phyloP scores from a whole-genome alignment of 306 rosid genomes.

The Oemleria cerasiformis region DNA sequence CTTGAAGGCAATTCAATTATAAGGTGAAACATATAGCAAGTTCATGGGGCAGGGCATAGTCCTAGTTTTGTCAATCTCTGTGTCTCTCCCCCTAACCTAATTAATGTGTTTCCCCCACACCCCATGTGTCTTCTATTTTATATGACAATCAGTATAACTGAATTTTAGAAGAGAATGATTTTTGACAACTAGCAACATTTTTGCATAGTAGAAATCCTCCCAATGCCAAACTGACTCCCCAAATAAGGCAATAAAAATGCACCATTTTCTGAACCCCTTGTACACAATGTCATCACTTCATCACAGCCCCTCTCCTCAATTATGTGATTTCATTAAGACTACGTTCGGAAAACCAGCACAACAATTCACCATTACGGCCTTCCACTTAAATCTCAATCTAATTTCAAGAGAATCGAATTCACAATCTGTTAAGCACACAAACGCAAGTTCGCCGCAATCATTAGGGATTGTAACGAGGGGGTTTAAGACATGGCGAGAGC shows the following conservation, averaged over 20 bases:
- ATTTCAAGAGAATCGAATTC: no score
- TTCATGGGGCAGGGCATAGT: background rate
- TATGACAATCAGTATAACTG: constrained; percentile 26
- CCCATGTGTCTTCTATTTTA: constrained; percentile 35
- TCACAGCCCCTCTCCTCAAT: background rate
- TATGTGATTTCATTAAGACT: no score
- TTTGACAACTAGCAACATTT: constrained; percentile 20
- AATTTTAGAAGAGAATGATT: constrained; percentile 28
- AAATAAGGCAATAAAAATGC: constrained; percentile 32
- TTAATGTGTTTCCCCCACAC: constrained; percentile 18
- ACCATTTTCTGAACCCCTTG: constrained; percentile 27
- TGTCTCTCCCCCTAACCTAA: no score
- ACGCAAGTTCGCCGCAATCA: no score
- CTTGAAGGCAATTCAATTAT: background rate
- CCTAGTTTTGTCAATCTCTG: background rate
- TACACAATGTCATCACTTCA: background rate
- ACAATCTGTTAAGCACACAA: no score
- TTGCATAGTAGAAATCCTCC: constrained; percentile 13
- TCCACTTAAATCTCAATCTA: no score
- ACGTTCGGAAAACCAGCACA: no score
- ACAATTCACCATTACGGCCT: no score
- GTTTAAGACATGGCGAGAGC: no score
- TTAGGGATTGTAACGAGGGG: no score
- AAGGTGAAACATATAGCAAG: background rate
- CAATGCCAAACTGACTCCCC: constrained; percentile 24